Evolutionary conservation across 352 stramenopile species (phyloP).

Genomic region (Pythium brachiatum): DNA sequence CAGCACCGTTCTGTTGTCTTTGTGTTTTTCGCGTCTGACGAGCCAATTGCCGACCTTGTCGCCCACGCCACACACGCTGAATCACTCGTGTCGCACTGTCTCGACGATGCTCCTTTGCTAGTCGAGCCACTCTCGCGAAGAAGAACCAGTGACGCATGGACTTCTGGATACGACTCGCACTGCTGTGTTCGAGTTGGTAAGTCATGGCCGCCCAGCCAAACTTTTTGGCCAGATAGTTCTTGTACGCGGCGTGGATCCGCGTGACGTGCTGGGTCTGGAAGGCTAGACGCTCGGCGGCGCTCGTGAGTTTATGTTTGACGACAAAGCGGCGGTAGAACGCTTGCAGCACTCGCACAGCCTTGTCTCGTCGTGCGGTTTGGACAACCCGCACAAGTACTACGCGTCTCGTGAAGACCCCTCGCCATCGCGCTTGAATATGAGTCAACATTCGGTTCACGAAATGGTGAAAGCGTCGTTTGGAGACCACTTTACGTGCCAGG

Average conservation of each 20-base stretch:
- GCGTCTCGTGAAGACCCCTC: conserved; percentile 23
- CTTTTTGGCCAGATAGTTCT: conserved; percentile 59
- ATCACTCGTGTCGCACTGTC: conserved; percentile 29
- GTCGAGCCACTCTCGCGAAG: conserved; percentile 16
- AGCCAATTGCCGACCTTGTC: conserved; percentile 12
- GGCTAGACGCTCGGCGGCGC: conserved; percentile 8
- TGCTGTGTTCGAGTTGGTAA: conserved; percentile 36
- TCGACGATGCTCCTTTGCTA: conserved; percentile 11
- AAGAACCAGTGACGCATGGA: conserved; percentile 31
- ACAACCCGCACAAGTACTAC: background rate
- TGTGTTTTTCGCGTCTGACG: background rate
- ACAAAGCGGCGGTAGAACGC: conserved; percentile 31
- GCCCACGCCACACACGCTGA: conserved; percentile 28
- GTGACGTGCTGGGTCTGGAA: conserved; percentile 25
- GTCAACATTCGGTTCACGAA: background rate
- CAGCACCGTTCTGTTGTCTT: background rate
- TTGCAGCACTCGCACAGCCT: conserved; percentile 42
- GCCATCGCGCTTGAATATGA: conserved; percentile 31
- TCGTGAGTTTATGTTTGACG: conserved; percentile 24
- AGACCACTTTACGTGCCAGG: conserved; percentile 19
- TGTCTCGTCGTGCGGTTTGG: conserved; percentile 23
- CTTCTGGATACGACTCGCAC: conserved; percentile 41
- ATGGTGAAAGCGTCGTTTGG: conserved; percentile 10
- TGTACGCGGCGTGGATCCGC: conserved; percentile 48
- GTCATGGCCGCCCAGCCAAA: conserved; percentile 56